Base-by-base conservation (phyloP, 1,284 basidiomycete genomes). In the Microbotryum violaceum region DNA sequence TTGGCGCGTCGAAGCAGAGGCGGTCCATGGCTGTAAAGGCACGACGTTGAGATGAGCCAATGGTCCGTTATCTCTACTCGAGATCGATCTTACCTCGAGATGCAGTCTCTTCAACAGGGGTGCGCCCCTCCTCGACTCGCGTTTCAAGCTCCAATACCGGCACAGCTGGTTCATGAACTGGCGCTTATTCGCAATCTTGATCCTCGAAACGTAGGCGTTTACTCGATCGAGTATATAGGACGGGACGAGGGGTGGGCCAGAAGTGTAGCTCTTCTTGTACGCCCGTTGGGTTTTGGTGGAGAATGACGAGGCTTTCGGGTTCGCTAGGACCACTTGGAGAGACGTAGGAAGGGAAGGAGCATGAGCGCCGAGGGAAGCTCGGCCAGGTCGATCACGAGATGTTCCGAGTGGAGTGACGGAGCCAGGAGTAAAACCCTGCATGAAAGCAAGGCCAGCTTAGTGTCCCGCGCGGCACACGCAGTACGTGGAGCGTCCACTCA, bases 141-240 rank as follows among this genome's bases (percentile, higher is more conserved):
- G 80, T 76, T 98, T 97, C 75, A 98, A 75, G 73, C 93, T 97
- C 94, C 94, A 99, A 74, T 97, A 99, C 69, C 85, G 83, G 70
- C 89, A 93, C 44, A 94, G 80, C 71, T 86, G 77, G 55, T 85
- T 82, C 5, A 97, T 77, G 57, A 94, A 88, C 42, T 87, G 85
- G 3, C 77, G 74, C 73, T 89, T 90, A 73, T 90, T 91, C 60
- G 87, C 80, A 2, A 97, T 78, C 44, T 76, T 79, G 53, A 96
- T 79, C 69, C 85, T 87, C 54, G 76, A 75, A 44, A 89, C 85
- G 72, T 98, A 96, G 50, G 85, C 81, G 37, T 86, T 70, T 48
- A 99, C 85, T 12, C 86, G 83, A 21, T 87, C 82, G 31, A 79
- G 75, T 48, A 83, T 78, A 65, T 78, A 75, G 10, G 75, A 72